Evolutionary conservation across 768 basidiomycete species (phyloP).

Genomic region (Daedaleopsis nitida): DNA sequence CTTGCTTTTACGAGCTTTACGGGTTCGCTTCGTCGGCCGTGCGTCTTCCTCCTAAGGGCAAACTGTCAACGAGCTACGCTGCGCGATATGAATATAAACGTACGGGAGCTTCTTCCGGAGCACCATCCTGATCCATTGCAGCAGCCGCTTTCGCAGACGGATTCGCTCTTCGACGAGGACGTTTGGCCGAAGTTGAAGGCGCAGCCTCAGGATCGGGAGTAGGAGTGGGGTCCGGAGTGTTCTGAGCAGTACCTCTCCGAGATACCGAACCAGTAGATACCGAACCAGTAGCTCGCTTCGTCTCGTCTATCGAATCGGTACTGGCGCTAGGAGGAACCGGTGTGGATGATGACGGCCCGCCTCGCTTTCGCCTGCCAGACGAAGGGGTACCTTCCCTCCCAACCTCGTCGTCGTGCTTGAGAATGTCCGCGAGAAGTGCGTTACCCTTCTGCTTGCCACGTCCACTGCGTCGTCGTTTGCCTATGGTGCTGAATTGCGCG

Average conservation of each 20-base stretch:
- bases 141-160: slow-evolving; percentile 32
- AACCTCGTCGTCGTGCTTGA: slow-evolving; percentile 63
- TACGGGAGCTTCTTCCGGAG: slow-evolving; percentile 34
- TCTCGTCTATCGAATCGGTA: slow-evolving; percentile 2
- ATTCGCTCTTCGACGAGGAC: slow-evolving; percentile 42
- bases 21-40: slow-evolving; percentile 35
- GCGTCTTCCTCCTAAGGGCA: slow-evolving; percentile 30
- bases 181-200: slow-evolving; percentile 22
- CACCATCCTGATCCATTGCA: slow-evolving; percentile 31
- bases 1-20: slow-evolving; percentile 35
- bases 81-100: slow-evolving; percentile 1
- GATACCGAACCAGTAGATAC: slow-evolving; percentile 33
- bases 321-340: slow-evolving; percentile 4
- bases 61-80: neutral
- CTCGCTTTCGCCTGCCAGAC: slow-evolving; percentile 14
- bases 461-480: slow-evolving; percentile 63
- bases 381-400: slow-evolving; percentile 23
- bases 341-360: slow-evolving; percentile 5
- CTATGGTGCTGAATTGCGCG: slow-evolving; percentile 57
- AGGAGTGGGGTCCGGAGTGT: slow-evolving; percentile 42
- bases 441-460: slow-evolving; percentile 79
- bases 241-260: slow-evolving; percentile 42
- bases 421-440: slow-evolving; percentile 79
- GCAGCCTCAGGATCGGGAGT: slow-evolving; percentile 77
- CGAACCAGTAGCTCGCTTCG: slow-evolving; percentile 24